Conservation (phyloP, 345 rosid species). For the Isatis tinctoria region DNA sequence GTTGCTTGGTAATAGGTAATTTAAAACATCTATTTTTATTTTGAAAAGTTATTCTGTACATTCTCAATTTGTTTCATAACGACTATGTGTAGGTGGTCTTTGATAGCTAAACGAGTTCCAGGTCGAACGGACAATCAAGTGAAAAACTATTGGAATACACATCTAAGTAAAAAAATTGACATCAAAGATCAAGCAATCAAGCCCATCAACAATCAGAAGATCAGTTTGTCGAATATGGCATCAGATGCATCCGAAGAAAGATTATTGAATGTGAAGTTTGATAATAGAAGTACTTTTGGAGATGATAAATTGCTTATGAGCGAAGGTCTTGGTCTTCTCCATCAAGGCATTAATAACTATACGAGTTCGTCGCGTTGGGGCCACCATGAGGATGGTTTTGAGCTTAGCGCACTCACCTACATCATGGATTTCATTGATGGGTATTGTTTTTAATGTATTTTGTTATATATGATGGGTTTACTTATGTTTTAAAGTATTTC, state of each 20-base stretch:
- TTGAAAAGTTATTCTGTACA: no score
- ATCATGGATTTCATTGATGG: conserved; percentile 40
- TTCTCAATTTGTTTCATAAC: no score
- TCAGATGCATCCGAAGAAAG: no score
- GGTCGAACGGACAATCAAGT: conserved; percentile 74
- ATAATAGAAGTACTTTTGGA: not conserved
- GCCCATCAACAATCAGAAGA: not conserved
- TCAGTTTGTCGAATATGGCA: no score
- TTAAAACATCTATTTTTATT: not conserved
- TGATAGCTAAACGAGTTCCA: conserved; percentile 64
- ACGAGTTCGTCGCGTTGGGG: conserved; percentile 38
- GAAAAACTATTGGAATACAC: conserved; percentile 65
- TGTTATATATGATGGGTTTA: not conserved
- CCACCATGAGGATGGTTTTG: conserved; percentile 33
- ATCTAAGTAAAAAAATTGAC: conserved; percentile 47
- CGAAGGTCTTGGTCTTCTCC: not conserved
- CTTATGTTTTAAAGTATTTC: not conserved
- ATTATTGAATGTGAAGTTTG: not conserved
- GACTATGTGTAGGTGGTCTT: conserved; percentile 46
- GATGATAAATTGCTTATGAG: conserved; percentile 14
- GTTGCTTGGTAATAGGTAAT: conserved; percentile 56
- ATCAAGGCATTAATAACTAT: conserved; percentile 13
- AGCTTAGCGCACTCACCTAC: conserved; percentile 32
- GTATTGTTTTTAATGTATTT: conserved; percentile 19
- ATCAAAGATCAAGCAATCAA: conserved; percentile 29